Evolutionary conservation across 768 basidiomycete species (phyloP).

Genomic region (Serendipita sp.): DNA sequence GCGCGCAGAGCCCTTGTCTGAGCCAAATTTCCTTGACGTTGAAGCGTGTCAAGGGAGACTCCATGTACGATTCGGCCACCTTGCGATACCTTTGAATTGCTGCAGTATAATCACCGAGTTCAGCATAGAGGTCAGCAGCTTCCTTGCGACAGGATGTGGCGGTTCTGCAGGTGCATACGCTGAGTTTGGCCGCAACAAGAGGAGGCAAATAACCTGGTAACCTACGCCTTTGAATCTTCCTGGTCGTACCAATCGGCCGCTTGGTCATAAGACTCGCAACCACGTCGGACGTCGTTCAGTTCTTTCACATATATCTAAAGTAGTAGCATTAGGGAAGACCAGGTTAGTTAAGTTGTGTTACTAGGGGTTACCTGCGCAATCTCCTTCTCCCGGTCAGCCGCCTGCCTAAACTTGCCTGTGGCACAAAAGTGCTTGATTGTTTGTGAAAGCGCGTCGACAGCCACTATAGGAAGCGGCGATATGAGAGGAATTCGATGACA

Average conservation of each 20-base stretch:
- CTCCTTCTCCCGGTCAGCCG: slow-evolving; percentile 95
- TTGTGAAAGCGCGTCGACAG: slow-evolving; percentile 69
- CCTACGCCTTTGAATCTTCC: slow-evolving; percentile 92
- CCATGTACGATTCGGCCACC: slow-evolving; percentile 71
- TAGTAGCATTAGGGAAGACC: not conserved
- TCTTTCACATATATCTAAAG: slow-evolving; percentile 63
- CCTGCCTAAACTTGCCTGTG: slow-evolving; percentile 85
- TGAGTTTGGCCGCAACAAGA: not conserved
- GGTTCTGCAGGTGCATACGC: slow-evolving; percentile 36
- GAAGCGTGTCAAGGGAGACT: slow-evolving; percentile 82
- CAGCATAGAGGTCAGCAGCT: slow-evolving; percentile 87
- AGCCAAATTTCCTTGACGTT: slow-evolving; percentile 98
- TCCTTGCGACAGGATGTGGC: slow-evolving; percentile 93
- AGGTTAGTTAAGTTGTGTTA: not conserved
- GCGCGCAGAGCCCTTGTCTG: slow-evolving; percentile 65
- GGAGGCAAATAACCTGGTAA: not conserved
- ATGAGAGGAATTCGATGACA: slow-evolving; percentile 11
- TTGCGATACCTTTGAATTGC: slow-evolving; percentile 83
- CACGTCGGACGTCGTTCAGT: slow-evolving; percentile 57
- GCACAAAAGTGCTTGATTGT: slow-evolving; percentile 72
- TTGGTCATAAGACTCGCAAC: slow-evolving; percentile 78
- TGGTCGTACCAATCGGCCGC: slow-evolving; percentile 97
- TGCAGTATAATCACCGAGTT: slow-evolving; percentile 65
- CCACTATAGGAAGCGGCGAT: slow-evolving; percentile 37
- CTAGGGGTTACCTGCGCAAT: slow-evolving; percentile 48